Conservation (phyloP, 371 early-diverging fungal genomes). For the Lichtheimia corymbifera region DNA sequence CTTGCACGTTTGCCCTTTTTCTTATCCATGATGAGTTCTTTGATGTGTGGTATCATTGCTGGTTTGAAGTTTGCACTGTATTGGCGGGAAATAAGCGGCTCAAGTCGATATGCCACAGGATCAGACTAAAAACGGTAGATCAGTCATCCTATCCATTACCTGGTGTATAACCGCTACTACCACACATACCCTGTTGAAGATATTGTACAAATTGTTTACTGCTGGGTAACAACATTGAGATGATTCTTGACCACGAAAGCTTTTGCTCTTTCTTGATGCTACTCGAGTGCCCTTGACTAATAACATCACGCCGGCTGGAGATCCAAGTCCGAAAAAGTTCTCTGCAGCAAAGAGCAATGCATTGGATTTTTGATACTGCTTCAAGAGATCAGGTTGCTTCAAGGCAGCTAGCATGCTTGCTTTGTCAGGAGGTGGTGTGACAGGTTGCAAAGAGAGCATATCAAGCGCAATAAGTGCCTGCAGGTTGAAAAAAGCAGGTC, state of each 20-base stretch:
- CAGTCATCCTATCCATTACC: not conserved
- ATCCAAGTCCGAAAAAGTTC: slow-evolving; percentile 73
- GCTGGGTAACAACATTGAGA: slow-evolving; percentile 55
- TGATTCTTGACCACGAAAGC: not conserved
- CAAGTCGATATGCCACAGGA: slow-evolving; percentile 68
- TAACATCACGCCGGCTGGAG: slow-evolving; percentile 77
- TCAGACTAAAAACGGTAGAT: slow-evolving; percentile 28
- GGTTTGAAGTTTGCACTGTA: slow-evolving; percentile 61
- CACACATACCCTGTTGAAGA: slow-evolving; percentile 64
- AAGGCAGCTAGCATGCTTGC: slow-evolving; percentile 4
- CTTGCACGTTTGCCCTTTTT: slow-evolving; percentile 65
- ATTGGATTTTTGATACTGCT: not conserved
- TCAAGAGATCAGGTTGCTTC: not conserved
- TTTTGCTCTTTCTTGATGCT: slow-evolving; percentile 46
- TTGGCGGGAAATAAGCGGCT: slow-evolving; percentile 67
- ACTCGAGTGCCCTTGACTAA: slow-evolving; percentile 68
- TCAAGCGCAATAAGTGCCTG: slow-evolving; percentile 62
- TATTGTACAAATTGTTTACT: slow-evolving; percentile 75
- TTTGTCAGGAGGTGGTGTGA: slow-evolving; percentile 18
- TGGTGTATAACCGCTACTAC: not conserved
- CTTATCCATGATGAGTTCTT: slow-evolving; percentile 72
- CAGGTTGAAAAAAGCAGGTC: not conserved
- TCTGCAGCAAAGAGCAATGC: slow-evolving; percentile 49
- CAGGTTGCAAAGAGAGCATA: slow-evolving; percentile 68
- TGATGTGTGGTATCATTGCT: slow-evolving; percentile 74